phyloP scores from a whole-genome alignment of 2,329 filamentous ascomycete genomes.

The Trichoderma atrobrunneum region DNA sequence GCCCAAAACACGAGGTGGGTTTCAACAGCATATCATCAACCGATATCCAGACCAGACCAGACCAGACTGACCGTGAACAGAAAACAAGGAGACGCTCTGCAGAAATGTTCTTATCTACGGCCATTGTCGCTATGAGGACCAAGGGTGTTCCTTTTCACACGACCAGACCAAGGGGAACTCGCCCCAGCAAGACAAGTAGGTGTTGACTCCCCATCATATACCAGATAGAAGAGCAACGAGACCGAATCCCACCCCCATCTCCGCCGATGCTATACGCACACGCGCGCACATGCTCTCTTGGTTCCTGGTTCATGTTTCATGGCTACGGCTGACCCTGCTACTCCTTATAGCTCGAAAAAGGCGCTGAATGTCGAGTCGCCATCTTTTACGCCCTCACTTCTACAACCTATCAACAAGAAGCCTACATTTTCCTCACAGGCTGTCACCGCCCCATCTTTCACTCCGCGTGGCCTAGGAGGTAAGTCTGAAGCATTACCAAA shows the following conservation, averaged over 20 bases:
- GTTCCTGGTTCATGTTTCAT: background rate
- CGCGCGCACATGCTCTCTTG: background rate
- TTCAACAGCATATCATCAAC: background rate
- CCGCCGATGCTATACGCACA: background rate
- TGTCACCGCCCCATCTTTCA: constrained; percentile 84
- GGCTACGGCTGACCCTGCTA: background rate
- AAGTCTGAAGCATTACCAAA: constrained; percentile 11
- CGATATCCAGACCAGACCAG: background rate
- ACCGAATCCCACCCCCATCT: too few species aligned
- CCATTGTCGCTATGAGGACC: constrained; percentile 87
- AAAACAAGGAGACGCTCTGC: constrained; percentile 86
- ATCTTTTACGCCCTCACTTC: constrained; percentile 75
- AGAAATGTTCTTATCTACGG: constrained; percentile 92
- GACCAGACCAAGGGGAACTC: constrained; percentile 61
- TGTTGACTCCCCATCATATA: constrained; percentile 20
- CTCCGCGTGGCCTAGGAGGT: constrained; percentile 60
- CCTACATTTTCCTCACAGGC: constrained; percentile 83
- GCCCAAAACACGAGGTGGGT: constrained; percentile 55
- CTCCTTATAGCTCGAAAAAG: constrained; percentile 57
- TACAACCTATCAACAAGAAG: constrained; percentile 56
- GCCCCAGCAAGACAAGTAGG: constrained; percentile 51
- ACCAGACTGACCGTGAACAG: constrained; percentile 37
- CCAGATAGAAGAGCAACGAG: background rate
- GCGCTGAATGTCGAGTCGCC: constrained; percentile 93
- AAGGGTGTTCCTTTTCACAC: constrained; percentile 88